These are phyloP conservation scores for Ailanthus altissimus DNA, from an alignment of 345 rosid species.

Conservation along the genomic window DNA sequence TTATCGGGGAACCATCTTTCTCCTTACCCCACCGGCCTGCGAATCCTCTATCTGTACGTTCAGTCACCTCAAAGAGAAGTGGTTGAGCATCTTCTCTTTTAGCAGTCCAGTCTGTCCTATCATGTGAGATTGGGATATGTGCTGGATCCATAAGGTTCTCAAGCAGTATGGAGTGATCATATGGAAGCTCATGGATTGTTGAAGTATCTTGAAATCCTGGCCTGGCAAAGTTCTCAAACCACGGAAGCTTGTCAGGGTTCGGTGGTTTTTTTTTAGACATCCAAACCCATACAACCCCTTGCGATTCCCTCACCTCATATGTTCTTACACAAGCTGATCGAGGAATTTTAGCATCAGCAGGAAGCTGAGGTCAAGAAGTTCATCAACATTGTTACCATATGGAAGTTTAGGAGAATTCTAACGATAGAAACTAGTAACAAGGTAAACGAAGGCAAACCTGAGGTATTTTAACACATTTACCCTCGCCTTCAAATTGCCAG, in stretches of 20 bases:
- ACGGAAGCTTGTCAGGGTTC: slow-evolving; percentile 61
- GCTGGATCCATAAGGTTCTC: slow-evolving; percentile 99
- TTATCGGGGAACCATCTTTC: slow-evolving; percentile 49
- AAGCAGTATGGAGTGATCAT: slow-evolving; percentile 90
- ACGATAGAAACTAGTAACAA: neutral
- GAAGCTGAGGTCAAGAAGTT: slow-evolving; percentile 49
- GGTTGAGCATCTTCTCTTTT: slow-evolving; percentile 92
- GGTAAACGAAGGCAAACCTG: slow-evolving; percentile 50
- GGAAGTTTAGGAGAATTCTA: neutral
- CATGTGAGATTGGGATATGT: slow-evolving; percentile 91
- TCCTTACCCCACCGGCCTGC: slow-evolving; percentile 91
- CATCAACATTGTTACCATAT: neutral
- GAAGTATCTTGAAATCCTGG: slow-evolving; percentile 76
- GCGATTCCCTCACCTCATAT: slow-evolving; percentile 75
- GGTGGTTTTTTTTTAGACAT: slow-evolving; percentile 80
- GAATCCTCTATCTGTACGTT: slow-evolving; percentile 71
- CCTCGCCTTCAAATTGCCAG: slow-evolving; percentile 93
- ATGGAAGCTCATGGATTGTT: slow-evolving; percentile 85
- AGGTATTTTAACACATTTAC: slow-evolving; percentile 88
- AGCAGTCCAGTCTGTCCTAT: slow-evolving; percentile 82
- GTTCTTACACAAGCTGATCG: slow-evolving; percentile 69
- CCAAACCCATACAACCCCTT: slow-evolving; percentile 96
- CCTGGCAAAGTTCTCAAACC: slow-evolving; percentile 84
- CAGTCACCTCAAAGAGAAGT: slow-evolving; percentile 66
- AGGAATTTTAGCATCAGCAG: slow-evolving; percentile 80